Percentiles rank a stretch among this genome's conserved stretches.
Conservation (phyloP, 345 rosid species). For the Pseudoturritis turrita region DNA sequence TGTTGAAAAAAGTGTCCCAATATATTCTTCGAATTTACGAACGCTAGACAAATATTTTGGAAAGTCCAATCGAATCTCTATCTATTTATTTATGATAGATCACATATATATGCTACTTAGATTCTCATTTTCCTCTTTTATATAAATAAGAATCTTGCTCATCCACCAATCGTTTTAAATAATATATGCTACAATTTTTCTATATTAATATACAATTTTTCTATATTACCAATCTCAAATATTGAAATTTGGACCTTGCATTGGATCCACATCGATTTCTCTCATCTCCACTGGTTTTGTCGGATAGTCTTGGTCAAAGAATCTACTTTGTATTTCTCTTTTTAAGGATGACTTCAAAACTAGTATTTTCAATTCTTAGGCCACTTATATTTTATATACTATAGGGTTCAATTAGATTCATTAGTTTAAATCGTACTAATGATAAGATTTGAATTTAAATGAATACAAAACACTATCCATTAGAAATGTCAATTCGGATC, state of each 20-base stretch:
- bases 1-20: constrained; percentile 14
- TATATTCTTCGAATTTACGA: constrained; percentile 26
- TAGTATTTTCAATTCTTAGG: neutral
- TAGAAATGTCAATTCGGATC: no score
- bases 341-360: neutral
- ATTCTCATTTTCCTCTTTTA: constrained; percentile 6
- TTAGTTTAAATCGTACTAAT: neutral
- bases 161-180: neutral
- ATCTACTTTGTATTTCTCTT: constrained; percentile 15
- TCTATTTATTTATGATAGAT: neutral
- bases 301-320: constrained; percentile 38
- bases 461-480: neutral
- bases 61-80: constrained; percentile 26
- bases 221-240: neutral
- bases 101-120: neutral
- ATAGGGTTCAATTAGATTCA: neutral
- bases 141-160: constrained; percentile 9
- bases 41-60: constrained; percentile 25
- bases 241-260: constrained; percentile 11
- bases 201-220: neutral
- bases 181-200: neutral
- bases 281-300: constrained; percentile 46
- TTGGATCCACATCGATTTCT: constrained; percentile 42
- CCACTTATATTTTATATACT: neutral
- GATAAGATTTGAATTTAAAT: neutral